These are phyloP conservation scores for Tanozyma kutaoensis DNA, from an alignment of 805 yeast genomes.

Conservation along the genomic window DNA sequence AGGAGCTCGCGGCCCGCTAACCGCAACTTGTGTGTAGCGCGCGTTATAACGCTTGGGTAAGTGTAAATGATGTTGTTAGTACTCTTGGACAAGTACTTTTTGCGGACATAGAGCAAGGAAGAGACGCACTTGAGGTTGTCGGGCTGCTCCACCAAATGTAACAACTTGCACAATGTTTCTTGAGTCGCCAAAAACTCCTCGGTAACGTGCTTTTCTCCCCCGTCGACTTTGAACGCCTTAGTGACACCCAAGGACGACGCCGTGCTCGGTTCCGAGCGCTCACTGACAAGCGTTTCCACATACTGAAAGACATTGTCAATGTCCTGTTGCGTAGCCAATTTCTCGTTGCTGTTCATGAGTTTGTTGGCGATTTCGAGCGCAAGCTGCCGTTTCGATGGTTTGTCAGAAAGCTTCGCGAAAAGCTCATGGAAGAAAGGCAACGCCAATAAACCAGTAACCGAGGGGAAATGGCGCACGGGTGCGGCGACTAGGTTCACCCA, in stretches of 20 bases:
- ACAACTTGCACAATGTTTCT: conserved; percentile 54
- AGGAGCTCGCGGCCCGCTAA: conserved; percentile 16
- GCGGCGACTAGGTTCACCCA: conserved; percentile 34
- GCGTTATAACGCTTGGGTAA: conserved; percentile 63
- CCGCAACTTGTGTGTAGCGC: conserved; percentile 47
- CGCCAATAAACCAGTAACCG: conserved; percentile 26
- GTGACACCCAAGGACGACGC: conserved; percentile 26
- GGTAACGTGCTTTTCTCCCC: conserved; percentile 14
- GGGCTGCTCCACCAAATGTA: conserved; percentile 39
- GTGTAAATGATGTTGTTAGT: conserved; percentile 46
- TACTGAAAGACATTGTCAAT: conserved; percentile 50
- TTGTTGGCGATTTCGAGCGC: conserved; percentile 50
- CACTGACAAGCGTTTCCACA: conserved; percentile 39
- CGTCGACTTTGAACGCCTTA: conserved; percentile 15
- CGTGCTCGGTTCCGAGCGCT: conserved; percentile 15
- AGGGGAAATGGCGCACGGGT: conserved; percentile 32
- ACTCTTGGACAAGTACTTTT: conserved; percentile 39
- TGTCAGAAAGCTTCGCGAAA: conserved; percentile 35
- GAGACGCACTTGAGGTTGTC: conserved; percentile 26
- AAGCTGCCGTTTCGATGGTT: conserved; percentile 37
- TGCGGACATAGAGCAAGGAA: conserved; percentile 20
- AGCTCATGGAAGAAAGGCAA: conserved; percentile 40
- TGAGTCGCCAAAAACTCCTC: conserved; percentile 32
- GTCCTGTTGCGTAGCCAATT: conserved; percentile 19
- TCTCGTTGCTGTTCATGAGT: conserved; percentile 24